Percentiles rank a stretch among this genome's conserved stretches.
These are phyloP conservation scores for Deinandra increscens DNA, from an alignment of 129 eudicot species.

Conservation along the genomic window DNA sequence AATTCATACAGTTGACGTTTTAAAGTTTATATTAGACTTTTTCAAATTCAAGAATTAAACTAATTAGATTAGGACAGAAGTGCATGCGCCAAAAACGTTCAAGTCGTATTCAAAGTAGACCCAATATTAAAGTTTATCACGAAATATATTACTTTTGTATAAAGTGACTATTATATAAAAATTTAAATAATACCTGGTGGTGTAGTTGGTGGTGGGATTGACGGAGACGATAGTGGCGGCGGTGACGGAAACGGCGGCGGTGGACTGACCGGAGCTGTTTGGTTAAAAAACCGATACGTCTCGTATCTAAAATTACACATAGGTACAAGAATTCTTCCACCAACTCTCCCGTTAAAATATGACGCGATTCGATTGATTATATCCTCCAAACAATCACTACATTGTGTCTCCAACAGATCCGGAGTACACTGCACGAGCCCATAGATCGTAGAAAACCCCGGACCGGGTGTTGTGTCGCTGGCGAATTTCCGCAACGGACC, in stretches of 20 bases:
- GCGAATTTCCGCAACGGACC: slow-evolving; percentile 26
- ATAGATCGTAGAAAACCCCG: slow-evolving; percentile 17
- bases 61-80: no score
- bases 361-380: not conserved
- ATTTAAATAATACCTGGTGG: no score
- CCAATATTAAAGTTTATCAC: no score
- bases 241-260: not conserved
- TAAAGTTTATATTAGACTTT: no score
- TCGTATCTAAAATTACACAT: slow-evolving; percentile 35
- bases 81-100: no score
- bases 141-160: no score
- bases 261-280: not conserved
- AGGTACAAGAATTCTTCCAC: slow-evolving; percentile 18
- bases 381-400: slow-evolving; percentile 19
- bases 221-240: no score
- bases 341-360: not conserved
- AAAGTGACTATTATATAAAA: no score
- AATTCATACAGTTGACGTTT: no score
- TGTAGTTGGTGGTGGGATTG: no score
- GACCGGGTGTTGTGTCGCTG: slow-evolving; percentile 3
- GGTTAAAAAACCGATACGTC: slow-evolving; percentile 16
- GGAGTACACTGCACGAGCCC: slow-evolving; percentile 48
- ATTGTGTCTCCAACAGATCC: slow-evolving; percentile 18
- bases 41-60: no score
- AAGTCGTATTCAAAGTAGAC: no score